Base-by-base conservation (phyloP, 495 filamentous ascomycete genomes). In the Rostrohypoxylon terebratum region DNA sequence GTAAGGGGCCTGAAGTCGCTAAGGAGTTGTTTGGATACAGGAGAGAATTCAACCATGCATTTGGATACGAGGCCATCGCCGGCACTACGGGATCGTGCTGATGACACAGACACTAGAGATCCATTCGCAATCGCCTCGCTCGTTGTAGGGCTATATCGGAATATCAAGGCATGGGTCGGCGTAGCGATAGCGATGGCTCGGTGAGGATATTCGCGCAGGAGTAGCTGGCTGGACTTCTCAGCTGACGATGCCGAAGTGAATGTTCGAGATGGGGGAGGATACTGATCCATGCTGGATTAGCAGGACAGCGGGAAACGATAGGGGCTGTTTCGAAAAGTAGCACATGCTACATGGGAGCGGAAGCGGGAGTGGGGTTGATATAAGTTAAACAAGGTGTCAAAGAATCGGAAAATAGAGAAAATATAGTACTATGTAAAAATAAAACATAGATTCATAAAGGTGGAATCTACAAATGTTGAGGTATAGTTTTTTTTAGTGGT, bases 41-140 rank as follows among this genome's bases (percentile, higher is more conserved):
- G 82, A 1, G 88, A 83, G 81, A 98, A 97, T 77, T 98, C 94
- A 62, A 98, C 93, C 81, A 95, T 91, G 81, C 93, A 97, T 66
- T 90, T 90, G 20, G 87, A 79, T 14, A 81, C 68, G 44, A 72
- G 63, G 48, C 75, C 76, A 63, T 86, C 84, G 55, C 77, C 74
- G 40, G 61, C 45, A 31, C 66, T 73, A 21, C 81, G 81, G 57
- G 80, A 75, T 25, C 84, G 79, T 18, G 78, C 75, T 11, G 82
- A 82, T 23, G 80, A 73, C 42, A 86, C 72, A 48, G 84, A 85
- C 3, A 80, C 71, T 20, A 86, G 85, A 1, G 84, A 87, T 21
- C 82, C 83, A 78, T 88, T 88, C 34, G 79, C 76, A 71, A 83
- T 80, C 42, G 78, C 79, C 53, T 86, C 84, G 68, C 83, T 83